Percentiles rank a stretch among this genome's conserved stretches.
phyloP scores from a whole-genome alignment of 305 asterid species.

The Lippia alba region DNA sequence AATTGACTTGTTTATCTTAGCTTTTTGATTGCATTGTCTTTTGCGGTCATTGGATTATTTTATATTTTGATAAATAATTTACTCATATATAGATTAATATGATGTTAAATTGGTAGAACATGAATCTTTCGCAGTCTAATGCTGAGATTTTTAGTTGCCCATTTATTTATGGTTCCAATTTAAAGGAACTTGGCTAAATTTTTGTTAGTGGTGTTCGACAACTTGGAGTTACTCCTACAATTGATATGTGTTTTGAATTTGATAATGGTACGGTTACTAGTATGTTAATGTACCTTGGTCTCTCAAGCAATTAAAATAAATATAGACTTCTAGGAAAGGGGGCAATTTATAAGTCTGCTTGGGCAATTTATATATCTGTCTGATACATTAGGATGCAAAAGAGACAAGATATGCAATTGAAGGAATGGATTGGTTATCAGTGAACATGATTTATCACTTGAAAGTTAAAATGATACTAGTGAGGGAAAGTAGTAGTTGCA shows the following conservation, averaged over 20 bases:
- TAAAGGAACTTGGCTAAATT: slow-evolving; percentile 4
- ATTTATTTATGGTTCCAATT: neutral
- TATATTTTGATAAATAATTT: too few relatives aligned
- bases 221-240: slow-evolving; percentile 10
- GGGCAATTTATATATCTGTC: neutral
- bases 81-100: too few relatives aligned
- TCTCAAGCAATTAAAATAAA: neutral
- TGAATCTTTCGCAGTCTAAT: neutral
- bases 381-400: neutral
- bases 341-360: neutral
- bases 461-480: slow-evolving; percentile 2
- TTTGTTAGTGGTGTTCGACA: too few relatives aligned
- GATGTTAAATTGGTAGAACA: too few relatives aligned
- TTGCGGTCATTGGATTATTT: too few relatives aligned
- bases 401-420: neutral
- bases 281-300: neutral
- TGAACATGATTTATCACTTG: slow-evolving; percentile 13
- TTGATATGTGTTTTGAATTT: slow-evolving; percentile 18
- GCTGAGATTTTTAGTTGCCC: neutral
- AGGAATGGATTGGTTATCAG: neutral
- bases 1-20: too few relatives aligned
- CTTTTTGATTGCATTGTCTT: too few relatives aligned
- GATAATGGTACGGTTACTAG: slow-evolving; percentile 13
- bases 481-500: slow-evolving; percentile 18
- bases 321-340: neutral